phyloP scores from a whole-genome alignment of 1,284 basidiomycete species.

The Rhodotorula sp. region DNA sequence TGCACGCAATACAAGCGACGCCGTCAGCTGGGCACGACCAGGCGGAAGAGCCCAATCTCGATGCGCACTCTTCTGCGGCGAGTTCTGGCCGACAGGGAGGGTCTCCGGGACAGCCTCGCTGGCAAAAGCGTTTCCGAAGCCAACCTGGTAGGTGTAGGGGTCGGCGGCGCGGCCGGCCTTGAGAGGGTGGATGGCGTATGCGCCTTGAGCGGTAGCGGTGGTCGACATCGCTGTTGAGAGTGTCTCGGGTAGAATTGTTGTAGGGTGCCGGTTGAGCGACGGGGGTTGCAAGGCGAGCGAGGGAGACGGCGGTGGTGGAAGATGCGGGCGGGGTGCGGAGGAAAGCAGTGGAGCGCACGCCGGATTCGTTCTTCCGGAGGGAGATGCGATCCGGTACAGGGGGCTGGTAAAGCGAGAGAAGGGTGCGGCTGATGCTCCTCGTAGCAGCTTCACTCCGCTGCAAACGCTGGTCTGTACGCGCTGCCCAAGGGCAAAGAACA shows the following conservation, averaged over 20 bases:
- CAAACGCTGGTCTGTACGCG: too few relatives aligned
- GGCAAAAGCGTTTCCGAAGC: conserved; percentile 21
- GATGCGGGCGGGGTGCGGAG: too few relatives aligned
- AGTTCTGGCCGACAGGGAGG: conserved; percentile 60
- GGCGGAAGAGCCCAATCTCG: too few relatives aligned
- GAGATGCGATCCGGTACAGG: too few relatives aligned
- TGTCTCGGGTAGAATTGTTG: too few relatives aligned
- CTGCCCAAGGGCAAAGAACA: too few relatives aligned
- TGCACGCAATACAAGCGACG: neutral
- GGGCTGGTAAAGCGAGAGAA: too few relatives aligned
- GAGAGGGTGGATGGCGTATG: conserved; percentile 22
- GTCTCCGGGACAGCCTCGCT: conserved; percentile 56
- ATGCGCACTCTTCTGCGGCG: conserved; percentile 57
- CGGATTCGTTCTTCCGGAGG: neutral
- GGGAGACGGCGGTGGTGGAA: neutral
- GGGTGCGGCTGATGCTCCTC: too few relatives aligned
- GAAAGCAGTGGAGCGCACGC: neutral
- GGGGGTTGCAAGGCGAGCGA: neutral
- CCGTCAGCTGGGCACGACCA: neutral
- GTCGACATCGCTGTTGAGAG: neutral
- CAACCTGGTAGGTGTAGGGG: conserved; percentile 53
- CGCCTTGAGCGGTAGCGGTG: conserved; percentile 24
- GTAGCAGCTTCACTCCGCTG: neutral
- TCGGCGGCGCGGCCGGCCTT: conserved; percentile 48
- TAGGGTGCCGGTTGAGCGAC: neutral